Evolutionary conservation across 495 filamentous ascomycete genomes (phyloP).

Genomic region (Articulospora tetracladia): DNA sequence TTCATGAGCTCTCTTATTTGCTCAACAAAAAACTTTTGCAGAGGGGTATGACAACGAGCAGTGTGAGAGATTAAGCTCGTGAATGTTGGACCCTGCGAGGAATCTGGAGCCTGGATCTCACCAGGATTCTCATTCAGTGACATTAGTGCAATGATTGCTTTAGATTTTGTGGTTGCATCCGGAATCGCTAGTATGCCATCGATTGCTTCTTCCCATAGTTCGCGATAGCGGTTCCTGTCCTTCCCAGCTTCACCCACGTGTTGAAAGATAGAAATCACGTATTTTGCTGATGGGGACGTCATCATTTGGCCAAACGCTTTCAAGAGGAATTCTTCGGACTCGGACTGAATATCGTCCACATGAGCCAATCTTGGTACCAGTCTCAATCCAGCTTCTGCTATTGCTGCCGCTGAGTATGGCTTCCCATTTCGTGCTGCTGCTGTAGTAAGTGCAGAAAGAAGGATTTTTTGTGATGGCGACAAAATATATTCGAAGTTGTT

Average conservation of each 20-base stretch:
- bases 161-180: neutral
- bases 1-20: neutral
- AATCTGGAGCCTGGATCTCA: neutral
- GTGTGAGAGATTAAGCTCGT: neutral
- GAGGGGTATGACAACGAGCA: neutral
- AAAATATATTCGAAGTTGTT: neutral
- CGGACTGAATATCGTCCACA: neutral
- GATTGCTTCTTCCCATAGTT: neutral
- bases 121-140: neutral
- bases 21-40: neutral
- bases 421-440: constrained; percentile 67
- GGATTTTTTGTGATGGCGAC: constrained; percentile 26
- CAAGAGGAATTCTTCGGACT: constrained; percentile 12
- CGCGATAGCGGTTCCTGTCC: neutral
- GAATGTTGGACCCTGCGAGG: neutral
- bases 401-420: constrained; percentile 72
- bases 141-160: neutral
- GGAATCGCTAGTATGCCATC: neutral
- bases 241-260: neutral
- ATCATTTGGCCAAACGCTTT: constrained; percentile 16
- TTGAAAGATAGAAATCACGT: neutral
- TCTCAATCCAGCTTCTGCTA: constrained; percentile 46
- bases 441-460: constrained; percentile 46
- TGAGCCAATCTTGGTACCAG: constrained; percentile 6
- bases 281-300: constrained; percentile 5